These are phyloP conservation scores for Diplodia scrobiculata DNA, from an alignment of 2,329 filamentous ascomycete species.

Conservation along the genomic window DNA sequence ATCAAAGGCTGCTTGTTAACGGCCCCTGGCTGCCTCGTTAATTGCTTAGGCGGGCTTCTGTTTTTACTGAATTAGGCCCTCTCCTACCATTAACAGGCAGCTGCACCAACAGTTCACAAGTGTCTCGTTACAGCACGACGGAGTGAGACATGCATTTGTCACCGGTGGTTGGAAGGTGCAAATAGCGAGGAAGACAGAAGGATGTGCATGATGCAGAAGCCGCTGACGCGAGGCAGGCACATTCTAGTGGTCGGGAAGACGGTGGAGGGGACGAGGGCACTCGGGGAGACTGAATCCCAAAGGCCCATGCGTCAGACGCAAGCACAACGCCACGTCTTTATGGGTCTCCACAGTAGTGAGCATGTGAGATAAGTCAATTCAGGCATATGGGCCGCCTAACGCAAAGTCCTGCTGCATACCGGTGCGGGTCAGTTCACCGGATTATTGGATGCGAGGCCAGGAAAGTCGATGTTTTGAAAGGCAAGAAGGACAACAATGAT, in stretches of 20 bases:
- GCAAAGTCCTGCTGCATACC: not conserved
- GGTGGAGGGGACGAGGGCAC: not conserved
- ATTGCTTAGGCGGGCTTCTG: not conserved
- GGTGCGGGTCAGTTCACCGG: not conserved
- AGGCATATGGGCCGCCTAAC: not conserved
- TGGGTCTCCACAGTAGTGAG: not conserved
- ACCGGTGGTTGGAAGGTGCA: not conserved
- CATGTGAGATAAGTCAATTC: not conserved
- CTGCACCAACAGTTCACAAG: not conserved
- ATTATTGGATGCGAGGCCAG: not conserved
- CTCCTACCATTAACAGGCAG: not conserved
- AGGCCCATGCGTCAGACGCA: not conserved
- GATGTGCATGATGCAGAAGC: not conserved
- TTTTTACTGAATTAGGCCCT: not conserved
- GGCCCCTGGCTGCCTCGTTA: not conserved
- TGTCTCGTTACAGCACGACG: not conserved
- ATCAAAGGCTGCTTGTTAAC: no score
- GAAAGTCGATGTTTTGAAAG: not conserved
- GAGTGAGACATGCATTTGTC: constrained; percentile 4
- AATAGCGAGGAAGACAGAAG: constrained; percentile 5
- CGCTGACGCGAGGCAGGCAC: constrained; percentile 5
- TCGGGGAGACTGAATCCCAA: not conserved
- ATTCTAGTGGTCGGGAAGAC: not conserved
- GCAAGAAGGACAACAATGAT: not conserved
- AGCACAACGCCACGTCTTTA: constrained; percentile 5